phyloP scores from a whole-genome alignment of 306 rosid genomes.

The Malus sylvestris region DNA sequence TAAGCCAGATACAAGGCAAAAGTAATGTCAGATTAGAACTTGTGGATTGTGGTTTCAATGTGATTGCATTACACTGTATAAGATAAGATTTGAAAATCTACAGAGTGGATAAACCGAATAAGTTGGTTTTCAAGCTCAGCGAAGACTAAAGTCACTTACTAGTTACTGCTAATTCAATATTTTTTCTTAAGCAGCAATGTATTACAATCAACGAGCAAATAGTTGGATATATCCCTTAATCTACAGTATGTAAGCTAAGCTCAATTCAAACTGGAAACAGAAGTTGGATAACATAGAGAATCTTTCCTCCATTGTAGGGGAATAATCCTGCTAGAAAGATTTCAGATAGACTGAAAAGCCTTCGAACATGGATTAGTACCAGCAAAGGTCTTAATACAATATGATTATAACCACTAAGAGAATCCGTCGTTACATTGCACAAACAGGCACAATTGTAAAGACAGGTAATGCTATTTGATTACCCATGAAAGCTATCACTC shows the following conservation, averaged over 20 bases:
- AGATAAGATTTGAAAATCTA: neutral
- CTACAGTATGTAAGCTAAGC: neutral
- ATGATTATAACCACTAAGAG: neutral
- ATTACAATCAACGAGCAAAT: neutral
- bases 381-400: neutral
- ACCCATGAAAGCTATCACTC: neutral
- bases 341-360: neutral
- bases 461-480: neutral
- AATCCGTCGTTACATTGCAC: neutral
- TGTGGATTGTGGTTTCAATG: neutral
- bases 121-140: neutral
- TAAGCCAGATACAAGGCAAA: neutral
- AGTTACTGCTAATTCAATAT: neutral
- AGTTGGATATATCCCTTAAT: neutral
- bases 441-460: neutral
- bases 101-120: neutral
- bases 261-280: neutral
- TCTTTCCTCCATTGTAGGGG: neutral
- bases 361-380: neutral
- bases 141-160: neutral
- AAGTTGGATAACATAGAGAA: neutral
- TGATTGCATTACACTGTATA: conserved; percentile 5
- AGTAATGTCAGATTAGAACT: neutral
- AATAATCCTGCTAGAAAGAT: neutral
- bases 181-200: neutral